These are phyloP conservation scores for Naematelia encephala DNA, from an alignment of 768 basidiomycete genomes.

Conservation along the genomic window DNA sequence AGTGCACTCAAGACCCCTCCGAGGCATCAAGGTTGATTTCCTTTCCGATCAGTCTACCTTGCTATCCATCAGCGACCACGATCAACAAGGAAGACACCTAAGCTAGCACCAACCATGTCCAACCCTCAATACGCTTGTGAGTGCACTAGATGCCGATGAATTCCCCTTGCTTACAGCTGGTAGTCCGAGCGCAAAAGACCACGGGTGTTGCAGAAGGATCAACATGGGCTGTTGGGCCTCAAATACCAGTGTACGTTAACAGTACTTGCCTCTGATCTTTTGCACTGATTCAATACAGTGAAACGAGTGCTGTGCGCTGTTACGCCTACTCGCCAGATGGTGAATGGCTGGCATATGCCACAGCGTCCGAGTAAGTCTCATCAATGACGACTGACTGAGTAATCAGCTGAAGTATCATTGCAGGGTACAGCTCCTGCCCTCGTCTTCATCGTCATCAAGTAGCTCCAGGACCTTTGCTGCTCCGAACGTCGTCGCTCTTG, in stretches of 20 bases:
- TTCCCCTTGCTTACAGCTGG: not conserved
- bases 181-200: conserved; percentile 92
- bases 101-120: conserved; percentile 2
- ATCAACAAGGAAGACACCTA: not conserved
- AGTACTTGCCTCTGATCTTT: not conserved
- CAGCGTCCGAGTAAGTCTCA: conserved; percentile 65
- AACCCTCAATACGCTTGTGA: conserved; percentile 40
- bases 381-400: not conserved
- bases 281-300: conserved; percentile 26
- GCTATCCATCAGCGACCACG: too few species aligned
- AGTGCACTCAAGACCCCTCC: too few species aligned
- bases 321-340: conserved; percentile 83
- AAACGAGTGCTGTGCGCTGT: conserved; percentile 59
- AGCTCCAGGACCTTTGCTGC: conserved; percentile 65
- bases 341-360: conserved; percentile 76
- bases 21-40: too few species aligned
- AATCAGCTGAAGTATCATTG: not conserved
- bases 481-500: conserved; percentile 71
- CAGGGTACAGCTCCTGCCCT: conserved; percentile 54
- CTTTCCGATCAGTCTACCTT: too few species aligned
- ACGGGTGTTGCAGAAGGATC: conserved; percentile 83
- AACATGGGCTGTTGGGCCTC: conserved; percentile 63
- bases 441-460: conserved; percentile 71
- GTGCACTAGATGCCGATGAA: not conserved
- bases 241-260: conserved; percentile 53